These are phyloP conservation scores for Protostelium mycophagum DNA, from an alignment of 78 protist species.

Conservation along the genomic window DNA sequence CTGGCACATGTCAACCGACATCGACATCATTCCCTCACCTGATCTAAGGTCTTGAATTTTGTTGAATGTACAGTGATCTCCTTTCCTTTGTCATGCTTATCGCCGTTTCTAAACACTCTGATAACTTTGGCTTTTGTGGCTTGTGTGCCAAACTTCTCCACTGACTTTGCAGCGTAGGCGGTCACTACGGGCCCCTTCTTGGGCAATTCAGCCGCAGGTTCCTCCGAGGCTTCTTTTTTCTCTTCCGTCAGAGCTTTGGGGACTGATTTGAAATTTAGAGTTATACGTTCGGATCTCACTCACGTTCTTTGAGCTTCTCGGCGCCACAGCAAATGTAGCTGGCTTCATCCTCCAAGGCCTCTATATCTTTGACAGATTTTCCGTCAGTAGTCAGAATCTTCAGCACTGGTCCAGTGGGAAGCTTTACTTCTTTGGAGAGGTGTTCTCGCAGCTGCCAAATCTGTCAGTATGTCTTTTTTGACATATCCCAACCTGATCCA, in stretches of 20 bases:
- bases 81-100: conserved; percentile 30
- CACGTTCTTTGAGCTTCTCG: conserved; percentile 28
- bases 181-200: conserved; percentile 33
- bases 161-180: conserved; percentile 5
- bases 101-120: conserved; percentile 25
- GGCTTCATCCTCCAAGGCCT: conserved; percentile 18
- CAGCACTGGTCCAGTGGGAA: conserved; percentile 35
- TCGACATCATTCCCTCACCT: not conserved
- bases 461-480: not conserved
- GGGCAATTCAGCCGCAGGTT: not conserved
- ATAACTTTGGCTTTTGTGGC: conserved; percentile 45
- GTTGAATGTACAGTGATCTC: conserved; percentile 18
- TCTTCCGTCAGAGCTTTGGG: not conserved
- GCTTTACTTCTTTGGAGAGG: conserved; percentile 22
- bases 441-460: conserved; percentile 17
- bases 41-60: conserved; percentile 42
- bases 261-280: not conserved
- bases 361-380: conserved; percentile 24
- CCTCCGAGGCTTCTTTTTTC: not conserved
- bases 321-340: conserved; percentile 53
- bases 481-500: conserved; percentile 20
- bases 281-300: not conserved
- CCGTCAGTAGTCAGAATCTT: conserved; percentile 20
- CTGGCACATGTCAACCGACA: not conserved
- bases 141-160: conserved; percentile 12